Percentiles rank a stretch among this genome's conserved stretches.
Conservation (phyloP, 1,284 basidiomycete genomes). For the Acaromyces ingoldii region DNA sequence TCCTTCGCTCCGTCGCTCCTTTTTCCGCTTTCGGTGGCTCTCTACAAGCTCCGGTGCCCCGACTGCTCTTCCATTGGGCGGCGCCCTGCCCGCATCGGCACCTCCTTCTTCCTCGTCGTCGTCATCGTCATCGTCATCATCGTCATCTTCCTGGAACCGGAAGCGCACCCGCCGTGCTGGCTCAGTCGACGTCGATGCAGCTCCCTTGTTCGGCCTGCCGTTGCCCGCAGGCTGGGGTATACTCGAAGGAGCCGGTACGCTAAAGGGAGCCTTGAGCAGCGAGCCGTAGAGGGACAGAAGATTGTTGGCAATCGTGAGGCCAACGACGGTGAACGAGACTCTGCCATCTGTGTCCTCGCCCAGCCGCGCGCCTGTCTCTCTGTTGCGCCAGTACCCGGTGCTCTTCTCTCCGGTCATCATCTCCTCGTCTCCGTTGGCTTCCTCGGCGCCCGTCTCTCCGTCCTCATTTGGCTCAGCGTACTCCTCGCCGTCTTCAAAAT, state of each 20-base stretch:
- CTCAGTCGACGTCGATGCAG: too few species aligned
- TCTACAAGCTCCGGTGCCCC: not conserved
- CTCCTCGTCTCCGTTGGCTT: not conserved
- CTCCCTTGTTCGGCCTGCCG: too few species aligned
- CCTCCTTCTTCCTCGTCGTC: not conserved
- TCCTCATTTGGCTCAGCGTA: slow-evolving; percentile 46
- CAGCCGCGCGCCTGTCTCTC: slow-evolving; percentile 64
- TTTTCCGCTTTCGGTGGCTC: not conserved
- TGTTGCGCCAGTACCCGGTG: slow-evolving; percentile 74
- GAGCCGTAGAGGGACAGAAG: slow-evolving; percentile 92
- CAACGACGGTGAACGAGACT: slow-evolving; percentile 72
- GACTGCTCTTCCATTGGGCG: not conserved
- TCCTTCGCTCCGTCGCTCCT: not conserved
- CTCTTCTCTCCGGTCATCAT: slow-evolving; percentile 25
- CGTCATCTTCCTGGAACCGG: slow-evolving; percentile 21
- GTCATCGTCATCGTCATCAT: not conserved
- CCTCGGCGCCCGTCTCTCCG: not conserved
- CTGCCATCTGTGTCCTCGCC: slow-evolving; percentile 68
- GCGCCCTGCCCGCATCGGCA: not conserved
- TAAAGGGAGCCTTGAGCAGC: slow-evolving; percentile 77
- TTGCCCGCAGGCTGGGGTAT: too few species aligned
- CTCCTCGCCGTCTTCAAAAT: slow-evolving; percentile 58
- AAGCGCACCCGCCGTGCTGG: too few species aligned
- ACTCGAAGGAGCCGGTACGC: slow-evolving; percentile 51
- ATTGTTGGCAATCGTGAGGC: slow-evolving; percentile 80